phyloP scores from a whole-genome alignment of 2,329 filamentous ascomycete genomes.

The Lasiodiplodia hormozganensis region DNA sequence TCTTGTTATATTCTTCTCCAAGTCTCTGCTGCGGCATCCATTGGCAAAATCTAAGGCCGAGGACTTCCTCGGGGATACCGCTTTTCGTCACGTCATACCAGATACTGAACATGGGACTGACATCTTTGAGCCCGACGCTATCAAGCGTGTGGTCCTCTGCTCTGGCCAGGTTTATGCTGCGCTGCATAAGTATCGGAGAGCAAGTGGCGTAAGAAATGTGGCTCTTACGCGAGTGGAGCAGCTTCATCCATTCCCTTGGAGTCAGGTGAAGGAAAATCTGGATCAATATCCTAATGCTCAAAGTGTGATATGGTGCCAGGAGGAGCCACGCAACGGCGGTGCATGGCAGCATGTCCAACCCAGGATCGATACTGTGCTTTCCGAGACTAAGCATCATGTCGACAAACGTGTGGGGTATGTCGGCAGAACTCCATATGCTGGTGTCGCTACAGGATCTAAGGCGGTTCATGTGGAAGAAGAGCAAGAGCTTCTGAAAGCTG shows the following conservation, averaged over 20 bases:
- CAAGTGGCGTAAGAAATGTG: slow-evolving; percentile 85
- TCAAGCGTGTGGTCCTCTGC: slow-evolving; percentile 94
- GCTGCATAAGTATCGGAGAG: slow-evolving; percentile 86
- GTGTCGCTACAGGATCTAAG: slow-evolving; percentile 93
- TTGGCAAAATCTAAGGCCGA: slow-evolving; percentile 87
- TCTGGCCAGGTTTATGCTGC: slow-evolving; percentile 92
- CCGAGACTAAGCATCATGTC: slow-evolving; percentile 90
- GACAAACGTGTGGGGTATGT: slow-evolving; percentile 97
- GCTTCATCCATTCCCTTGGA: slow-evolving; percentile 98
- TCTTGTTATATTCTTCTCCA: slow-evolving; percentile 97
- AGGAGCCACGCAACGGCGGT: slow-evolving; percentile 96
- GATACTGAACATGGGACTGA: slow-evolving; percentile 83
- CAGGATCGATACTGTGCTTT: slow-evolving; percentile 93
- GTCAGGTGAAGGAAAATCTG: slow-evolving; percentile 93
- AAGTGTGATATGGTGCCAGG: slow-evolving; percentile 96
- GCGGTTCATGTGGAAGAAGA: slow-evolving; percentile 89
- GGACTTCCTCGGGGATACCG: slow-evolving; percentile 87
- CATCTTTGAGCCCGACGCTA: slow-evolving; percentile 80
- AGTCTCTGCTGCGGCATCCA: slow-evolving; percentile 93
- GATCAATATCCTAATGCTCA: slow-evolving; percentile 97
- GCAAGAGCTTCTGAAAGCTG: slow-evolving; percentile 75
- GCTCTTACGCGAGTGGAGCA: slow-evolving; percentile 97
- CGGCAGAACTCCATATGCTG: slow-evolving; percentile 89
- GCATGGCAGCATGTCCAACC: slow-evolving; percentile 98
- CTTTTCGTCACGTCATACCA: slow-evolving; percentile 96